Percentiles rank a stretch among this genome's conserved stretches.
Evolutionary conservation across 2,329 filamentous ascomycete species (phyloP).

Genomic region (Talaromyces funiculosus): DNA sequence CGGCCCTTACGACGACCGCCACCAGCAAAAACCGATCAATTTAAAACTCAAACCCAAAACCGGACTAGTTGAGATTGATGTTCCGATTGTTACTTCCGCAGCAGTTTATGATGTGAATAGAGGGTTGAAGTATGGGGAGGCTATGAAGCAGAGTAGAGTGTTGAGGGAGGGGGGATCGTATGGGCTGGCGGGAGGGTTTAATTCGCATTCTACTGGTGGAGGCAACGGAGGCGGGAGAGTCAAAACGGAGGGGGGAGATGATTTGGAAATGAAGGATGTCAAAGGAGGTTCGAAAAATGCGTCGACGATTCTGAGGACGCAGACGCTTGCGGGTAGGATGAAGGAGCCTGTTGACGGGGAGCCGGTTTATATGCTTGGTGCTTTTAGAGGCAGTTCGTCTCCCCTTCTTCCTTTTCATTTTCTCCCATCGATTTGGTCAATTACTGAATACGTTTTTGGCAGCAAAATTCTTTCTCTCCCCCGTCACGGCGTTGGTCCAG

Average conservation of each 20-base stretch:
- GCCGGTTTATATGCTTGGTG: conserved; percentile 77
- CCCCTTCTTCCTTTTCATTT: background rate
- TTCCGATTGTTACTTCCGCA: conserved; percentile 66
- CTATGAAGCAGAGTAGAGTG: conserved; percentile 53
- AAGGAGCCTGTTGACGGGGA: conserved; percentile 64
- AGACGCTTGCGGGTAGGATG: conserved; percentile 81
- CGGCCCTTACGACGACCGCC: conserved; percentile 56
- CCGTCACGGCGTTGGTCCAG: conserved; percentile 75
- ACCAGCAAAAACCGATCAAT: conserved; percentile 57
- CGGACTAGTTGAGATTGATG: conserved; percentile 85
- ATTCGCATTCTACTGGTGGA: conserved; percentile 38
- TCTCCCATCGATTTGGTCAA: background rate
- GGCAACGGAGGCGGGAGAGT: conserved; percentile 22
- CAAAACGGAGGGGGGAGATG: conserved; percentile 18
- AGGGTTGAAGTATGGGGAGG: conserved; percentile 75
- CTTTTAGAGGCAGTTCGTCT: conserved; percentile 72
- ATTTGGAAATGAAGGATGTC: conserved; percentile 30
- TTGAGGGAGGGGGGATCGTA: conserved; percentile 60
- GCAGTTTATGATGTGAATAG: conserved; percentile 75
- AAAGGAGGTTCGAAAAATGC: conserved; percentile 26
- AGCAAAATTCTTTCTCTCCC: conserved; percentile 61
- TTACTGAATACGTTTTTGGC: background rate
- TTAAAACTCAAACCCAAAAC: conserved; percentile 76
- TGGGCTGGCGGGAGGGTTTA: conserved; percentile 68
- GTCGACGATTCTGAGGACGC: conserved; percentile 60